A percentile compares a stretch with the other conserved stretches of the same genome.
These are phyloP conservation scores for Chytriomyces sp. DNA, from an alignment of 192 early-diverging fungal genomes.

Conservation along the genomic window DNA sequence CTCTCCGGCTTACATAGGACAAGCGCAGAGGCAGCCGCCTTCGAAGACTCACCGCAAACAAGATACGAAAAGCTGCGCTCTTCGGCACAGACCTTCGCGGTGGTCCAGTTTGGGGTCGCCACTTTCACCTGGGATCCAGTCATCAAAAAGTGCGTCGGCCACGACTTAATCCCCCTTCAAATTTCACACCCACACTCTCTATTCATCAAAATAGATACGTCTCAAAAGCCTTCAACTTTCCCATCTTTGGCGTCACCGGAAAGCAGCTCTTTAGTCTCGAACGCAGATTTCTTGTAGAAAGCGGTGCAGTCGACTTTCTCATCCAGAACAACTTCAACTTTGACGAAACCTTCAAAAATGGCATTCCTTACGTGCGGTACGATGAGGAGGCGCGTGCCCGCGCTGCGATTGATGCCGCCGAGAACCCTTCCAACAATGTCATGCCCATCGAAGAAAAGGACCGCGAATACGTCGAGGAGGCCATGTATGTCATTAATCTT, in stretches of 20 bases:
- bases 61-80: slow-evolving; percentile 61
- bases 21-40: background rate
- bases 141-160: background rate
- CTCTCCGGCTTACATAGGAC: slow-evolving; percentile 63
- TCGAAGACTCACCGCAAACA: background rate
- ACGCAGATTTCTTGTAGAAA: slow-evolving; percentile 52
- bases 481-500: slow-evolving; percentile 34
- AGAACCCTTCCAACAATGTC: background rate
- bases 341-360: slow-evolving; percentile 78
- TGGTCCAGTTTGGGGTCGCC: slow-evolving; percentile 84
- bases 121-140: slow-evolving; percentile 71
- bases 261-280: slow-evolving; percentile 53
- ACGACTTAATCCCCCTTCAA: background rate
- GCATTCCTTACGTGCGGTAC: slow-evolving; percentile 73
- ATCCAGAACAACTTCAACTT: slow-evolving; percentile 81
- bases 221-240: slow-evolving; percentile 86
- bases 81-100: slow-evolving; percentile 53
- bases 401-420: slow-evolving; percentile 40
- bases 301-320: slow-evolving; percentile 74
- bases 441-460: slow-evolving; percentile 53
- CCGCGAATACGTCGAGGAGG: slow-evolving; percentile 49
- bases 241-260: slow-evolving; percentile 73
- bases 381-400: slow-evolving; percentile 57
- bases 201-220: slow-evolving; percentile 55
- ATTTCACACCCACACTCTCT: background rate